Evolutionary conservation across 768 basidiomycete species (phyloP).

Genomic region (Mycena alexandri): DNA sequence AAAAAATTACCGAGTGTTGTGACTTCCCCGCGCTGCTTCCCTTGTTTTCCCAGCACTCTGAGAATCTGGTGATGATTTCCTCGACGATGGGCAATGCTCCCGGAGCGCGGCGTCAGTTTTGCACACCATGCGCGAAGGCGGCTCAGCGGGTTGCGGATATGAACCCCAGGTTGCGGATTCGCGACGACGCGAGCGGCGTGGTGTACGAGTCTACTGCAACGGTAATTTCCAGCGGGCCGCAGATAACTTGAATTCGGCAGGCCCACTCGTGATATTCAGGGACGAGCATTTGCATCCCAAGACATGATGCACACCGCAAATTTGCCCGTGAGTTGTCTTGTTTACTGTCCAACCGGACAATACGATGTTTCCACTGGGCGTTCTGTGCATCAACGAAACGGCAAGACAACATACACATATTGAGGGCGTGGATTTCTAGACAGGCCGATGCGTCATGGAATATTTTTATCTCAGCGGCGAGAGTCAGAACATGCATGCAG

Average conservation of each 20-base stretch:
- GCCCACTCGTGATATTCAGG: background rate
- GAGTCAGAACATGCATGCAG: too few species aligned
- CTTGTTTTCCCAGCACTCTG: background rate
- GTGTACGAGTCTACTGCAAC: background rate
- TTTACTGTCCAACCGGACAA: background rate
- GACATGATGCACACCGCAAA: background rate
- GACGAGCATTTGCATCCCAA: background rate
- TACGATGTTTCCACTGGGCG: slow-evolving; percentile 9
- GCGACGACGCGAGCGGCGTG: slow-evolving; percentile 1
- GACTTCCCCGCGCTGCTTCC: background rate
- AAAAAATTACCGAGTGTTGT: background rate
- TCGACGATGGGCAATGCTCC: background rate
- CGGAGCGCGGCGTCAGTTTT: background rate
- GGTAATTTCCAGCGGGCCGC: background rate
- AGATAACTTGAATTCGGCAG: too few species aligned
- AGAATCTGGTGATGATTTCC: background rate
- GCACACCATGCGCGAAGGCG: background rate
- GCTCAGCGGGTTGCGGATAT: background rate
- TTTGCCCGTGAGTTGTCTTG: slow-evolving; percentile 2
- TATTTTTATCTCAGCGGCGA: too few species aligned
- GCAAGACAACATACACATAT: slow-evolving; percentile 8
- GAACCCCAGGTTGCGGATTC: background rate
- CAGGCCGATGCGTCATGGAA: too few species aligned
- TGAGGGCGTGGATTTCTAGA: background rate
- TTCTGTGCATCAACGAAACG: background rate